Conservation (phyloP, 2,329 filamentous ascomycete species). For the Nemania sp. region DNA sequence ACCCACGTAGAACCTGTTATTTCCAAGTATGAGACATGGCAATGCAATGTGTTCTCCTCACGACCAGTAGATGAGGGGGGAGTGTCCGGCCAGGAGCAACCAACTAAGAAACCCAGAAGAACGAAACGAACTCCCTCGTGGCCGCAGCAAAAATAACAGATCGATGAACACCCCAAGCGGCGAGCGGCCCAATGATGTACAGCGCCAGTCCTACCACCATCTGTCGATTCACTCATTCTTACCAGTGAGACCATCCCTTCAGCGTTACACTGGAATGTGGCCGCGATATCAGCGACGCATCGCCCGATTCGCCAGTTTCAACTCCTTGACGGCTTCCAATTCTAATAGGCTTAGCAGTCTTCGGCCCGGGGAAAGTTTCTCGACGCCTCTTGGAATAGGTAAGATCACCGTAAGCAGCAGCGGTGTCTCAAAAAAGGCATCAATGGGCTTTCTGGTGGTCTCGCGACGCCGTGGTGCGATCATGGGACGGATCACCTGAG, state of each 20-base stretch:
- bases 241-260: slow-evolving; percentile 18
- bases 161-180: slow-evolving; percentile 19
- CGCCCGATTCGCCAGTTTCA: slow-evolving; percentile 20
- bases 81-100: background rate
- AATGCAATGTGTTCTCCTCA: slow-evolving; percentile 6
- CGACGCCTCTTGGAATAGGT: slow-evolving; percentile 11
- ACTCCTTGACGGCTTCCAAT: background rate
- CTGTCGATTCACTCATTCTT: slow-evolving; percentile 11
- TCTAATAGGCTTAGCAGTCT: slow-evolving; percentile 21
- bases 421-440: background rate
- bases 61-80: background rate
- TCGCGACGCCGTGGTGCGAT: slow-evolving; percentile 8
- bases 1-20: slow-evolving; percentile 3
- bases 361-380: slow-evolving; percentile 23
- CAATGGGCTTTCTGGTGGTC: background rate
- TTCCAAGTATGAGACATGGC: slow-evolving; percentile 17
- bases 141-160: slow-evolving; percentile 11
- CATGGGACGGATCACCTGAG: slow-evolving; percentile 2
- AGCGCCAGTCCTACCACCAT: slow-evolving; percentile 6
- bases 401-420: background rate
- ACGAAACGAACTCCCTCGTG: slow-evolving; percentile 13
- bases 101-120: slow-evolving; percentile 5
- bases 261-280: slow-evolving; percentile 27
- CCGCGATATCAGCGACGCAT: slow-evolving; percentile 21
- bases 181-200: slow-evolving; percentile 20